phyloP scores from a whole-genome alignment of 768 basidiomycete genomes.

The Strobilomyces dryophilus region DNA sequence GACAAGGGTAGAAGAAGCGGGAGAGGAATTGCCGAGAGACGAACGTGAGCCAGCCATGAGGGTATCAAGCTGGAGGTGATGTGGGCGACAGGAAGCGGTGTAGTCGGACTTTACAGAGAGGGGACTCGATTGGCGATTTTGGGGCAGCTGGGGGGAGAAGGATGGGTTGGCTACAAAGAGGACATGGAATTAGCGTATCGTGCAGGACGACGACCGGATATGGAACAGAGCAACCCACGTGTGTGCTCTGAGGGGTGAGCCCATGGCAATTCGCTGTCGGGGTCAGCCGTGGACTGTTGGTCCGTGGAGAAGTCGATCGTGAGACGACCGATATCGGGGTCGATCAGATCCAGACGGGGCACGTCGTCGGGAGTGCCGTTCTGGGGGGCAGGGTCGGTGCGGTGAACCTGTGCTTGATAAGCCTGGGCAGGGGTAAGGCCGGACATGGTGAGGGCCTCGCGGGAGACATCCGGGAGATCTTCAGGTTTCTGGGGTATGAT shows the following conservation, averaged over 20 bases:
- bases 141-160: conserved; percentile 21
- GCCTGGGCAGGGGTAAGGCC: conserved; percentile 75
- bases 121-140: conserved; percentile 33
- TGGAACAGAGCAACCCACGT: conserved; percentile 37
- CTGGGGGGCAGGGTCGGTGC: conserved; percentile 37
- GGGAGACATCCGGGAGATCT: conserved; percentile 45
- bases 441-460: conserved; percentile 42
- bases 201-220: conserved; percentile 25
- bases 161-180: conserved; percentile 22
- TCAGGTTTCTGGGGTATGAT: conserved; percentile 45
- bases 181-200: conserved; percentile 24
- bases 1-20: conserved; percentile 38
- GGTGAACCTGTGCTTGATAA: conserved; percentile 73
- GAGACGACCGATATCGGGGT: conserved; percentile 54
- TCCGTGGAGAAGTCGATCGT: conserved; percentile 49
- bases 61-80: conserved; percentile 59
- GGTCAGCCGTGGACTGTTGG: conserved; percentile 34
- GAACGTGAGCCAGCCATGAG: conserved; percentile 39
- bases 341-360: conserved; percentile 44
- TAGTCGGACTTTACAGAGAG: conserved; percentile 38
- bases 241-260: conserved; percentile 36
- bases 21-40: conserved; percentile 41
- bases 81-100: conserved; percentile 35
- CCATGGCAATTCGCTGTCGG: conserved; percentile 60
- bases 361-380: conserved; percentile 30